These are phyloP conservation scores for Tephrocybe sp. DNA, from an alignment of 768 basidiomycete species.

Conservation along the genomic window DNA sequence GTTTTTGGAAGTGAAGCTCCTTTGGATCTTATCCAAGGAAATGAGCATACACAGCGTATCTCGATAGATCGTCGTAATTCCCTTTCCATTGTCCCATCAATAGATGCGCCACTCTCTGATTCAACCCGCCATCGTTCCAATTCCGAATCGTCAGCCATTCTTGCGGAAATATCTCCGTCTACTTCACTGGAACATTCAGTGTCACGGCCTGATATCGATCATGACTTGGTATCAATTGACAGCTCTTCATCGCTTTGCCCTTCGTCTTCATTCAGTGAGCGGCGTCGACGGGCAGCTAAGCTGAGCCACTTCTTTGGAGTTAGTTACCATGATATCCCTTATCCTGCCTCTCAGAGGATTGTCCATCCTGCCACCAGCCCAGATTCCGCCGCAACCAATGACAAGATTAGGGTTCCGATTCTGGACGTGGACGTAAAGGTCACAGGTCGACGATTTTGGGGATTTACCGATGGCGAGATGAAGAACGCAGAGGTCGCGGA, in stretches of 20 bases:
- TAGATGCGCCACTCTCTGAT: not conserved
- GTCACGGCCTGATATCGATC: no score
- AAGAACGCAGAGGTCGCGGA: slow-evolving; percentile 38
- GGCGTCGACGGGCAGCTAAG: slow-evolving; percentile 47
- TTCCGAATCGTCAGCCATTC: slow-evolving; percentile 9
- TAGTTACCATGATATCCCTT: slow-evolving; percentile 40
- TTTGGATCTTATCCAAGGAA: slow-evolving; percentile 29
- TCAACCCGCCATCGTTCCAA: slow-evolving; percentile 13
- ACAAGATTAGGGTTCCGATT: not conserved
- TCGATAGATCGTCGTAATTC: slow-evolving; percentile 8
- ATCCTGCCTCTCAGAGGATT: slow-evolving; percentile 16
- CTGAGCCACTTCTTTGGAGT: slow-evolving; percentile 59
- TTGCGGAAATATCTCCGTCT: slow-evolving; percentile 1
- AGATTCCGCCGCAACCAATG: not conserved
- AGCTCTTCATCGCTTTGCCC: not conserved
- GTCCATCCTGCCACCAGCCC: not conserved
- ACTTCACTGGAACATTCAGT: not conserved
- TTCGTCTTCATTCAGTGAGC: slow-evolving; percentile 13
- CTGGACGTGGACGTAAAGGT: slow-evolving; percentile 38
- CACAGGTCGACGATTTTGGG: slow-evolving; percentile 39
- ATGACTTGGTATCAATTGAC: slow-evolving; percentile 2
- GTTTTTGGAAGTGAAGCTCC: slow-evolving; percentile 51
- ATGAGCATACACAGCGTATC: not conserved
- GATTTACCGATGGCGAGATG: slow-evolving; percentile 26
- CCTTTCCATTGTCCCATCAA: slow-evolving; percentile 9